A percentile compares a stretch with the other conserved stretches of the same genome.
phyloP scores from a whole-genome alignment of 208 protist species.

The Trypanosoma congolense region DNA sequence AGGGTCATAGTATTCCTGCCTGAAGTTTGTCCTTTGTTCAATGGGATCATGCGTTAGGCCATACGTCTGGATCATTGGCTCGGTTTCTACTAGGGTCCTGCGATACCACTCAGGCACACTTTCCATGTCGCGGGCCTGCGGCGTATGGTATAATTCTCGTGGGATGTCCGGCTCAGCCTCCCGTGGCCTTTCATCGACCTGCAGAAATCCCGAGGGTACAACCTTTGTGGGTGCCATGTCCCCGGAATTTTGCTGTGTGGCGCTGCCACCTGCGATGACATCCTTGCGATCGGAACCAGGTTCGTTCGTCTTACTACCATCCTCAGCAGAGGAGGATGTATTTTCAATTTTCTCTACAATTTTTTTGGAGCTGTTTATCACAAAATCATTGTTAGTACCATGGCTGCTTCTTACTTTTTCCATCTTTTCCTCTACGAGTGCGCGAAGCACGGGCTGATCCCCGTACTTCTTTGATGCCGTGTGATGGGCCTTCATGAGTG shows the following conservation, averaged over 20 bases:
- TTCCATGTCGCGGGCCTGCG: constrained; percentile 45
- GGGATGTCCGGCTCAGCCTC: constrained; percentile 67
- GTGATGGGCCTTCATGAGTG: constrained; percentile 59
- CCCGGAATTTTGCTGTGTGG: neutral
- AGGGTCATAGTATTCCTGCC: constrained; percentile 61
- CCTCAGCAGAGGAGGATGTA: neutral
- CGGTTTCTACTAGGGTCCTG: constrained; percentile 69
- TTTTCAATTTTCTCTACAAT: constrained; percentile 20
- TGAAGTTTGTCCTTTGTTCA: constrained; percentile 28
- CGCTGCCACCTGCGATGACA: neutral
- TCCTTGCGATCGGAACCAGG: neutral
- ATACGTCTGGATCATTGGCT: constrained; percentile 74
- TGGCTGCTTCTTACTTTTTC: constrained; percentile 49
- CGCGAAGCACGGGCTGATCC: constrained; percentile 53
- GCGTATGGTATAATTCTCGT: constrained; percentile 62
- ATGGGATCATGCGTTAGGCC: constrained; percentile 76
- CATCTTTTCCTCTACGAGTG: constrained; percentile 71
- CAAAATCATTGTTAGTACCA: constrained; percentile 13
- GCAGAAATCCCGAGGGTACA: constrained; percentile 37
- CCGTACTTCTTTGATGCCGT: constrained; percentile 55
- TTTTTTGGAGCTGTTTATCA: constrained; percentile 1
- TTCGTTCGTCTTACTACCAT: constrained; percentile 1
- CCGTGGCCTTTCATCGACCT: constrained; percentile 44
- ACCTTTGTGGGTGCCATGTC: neutral
- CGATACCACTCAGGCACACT: constrained; percentile 81